Base-by-base conservation (phyloP, 1,284 basidiomycete genomes). In the Meripilus lineatus region DNA sequence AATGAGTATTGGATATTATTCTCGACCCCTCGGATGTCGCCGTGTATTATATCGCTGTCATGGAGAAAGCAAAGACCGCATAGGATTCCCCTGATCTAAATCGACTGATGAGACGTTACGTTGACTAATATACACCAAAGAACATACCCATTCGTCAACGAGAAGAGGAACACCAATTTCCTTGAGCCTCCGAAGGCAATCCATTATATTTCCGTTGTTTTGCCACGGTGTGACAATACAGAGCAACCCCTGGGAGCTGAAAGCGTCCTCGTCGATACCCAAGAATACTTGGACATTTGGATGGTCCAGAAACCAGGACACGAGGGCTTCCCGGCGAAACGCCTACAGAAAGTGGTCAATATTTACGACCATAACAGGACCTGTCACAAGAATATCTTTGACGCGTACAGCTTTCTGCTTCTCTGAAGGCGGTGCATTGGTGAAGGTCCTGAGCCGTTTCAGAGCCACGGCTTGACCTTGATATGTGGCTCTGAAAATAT, bases 171-270 rank as follows among this genome's bases (percentile, higher is more conserved):
- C 11, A n/a, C 23, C 10, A 11, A 23, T 25, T 17, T 25, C 35
- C 3, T 14, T 7, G 10, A 25, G 8, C 14, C 5, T 25, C n/a
- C n/a, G n/a, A n/a, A n/a, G 28, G 20, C 46, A 44, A 21, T 40
- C 30, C 41, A 36, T 43, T 14, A 48, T 26, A 22, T 44, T 48
- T 4, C 42, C 46, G 7, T 34, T 18, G 14, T 21, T 20, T 35
- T 44, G 38, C 37, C 35, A 44, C 5, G 46, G 42, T 5, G 46
- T 44, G 17, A 48, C 46, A 32, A 48, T 43, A 32, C 42, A 44
- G 20, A 32, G 37, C 8, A 25, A 15, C n/a, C n/a, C n/a, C n/a
- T n/a, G n/a, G 17, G n/a, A 11, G 3, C 22, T n/a, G 21, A 48
- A 48, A 4, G 37, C 35, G 10, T 33, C 25, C 13, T 32, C 14